Base-by-base conservation (phyloP, 306 rosid genomes). In the Vigna unguiculata region DNA sequence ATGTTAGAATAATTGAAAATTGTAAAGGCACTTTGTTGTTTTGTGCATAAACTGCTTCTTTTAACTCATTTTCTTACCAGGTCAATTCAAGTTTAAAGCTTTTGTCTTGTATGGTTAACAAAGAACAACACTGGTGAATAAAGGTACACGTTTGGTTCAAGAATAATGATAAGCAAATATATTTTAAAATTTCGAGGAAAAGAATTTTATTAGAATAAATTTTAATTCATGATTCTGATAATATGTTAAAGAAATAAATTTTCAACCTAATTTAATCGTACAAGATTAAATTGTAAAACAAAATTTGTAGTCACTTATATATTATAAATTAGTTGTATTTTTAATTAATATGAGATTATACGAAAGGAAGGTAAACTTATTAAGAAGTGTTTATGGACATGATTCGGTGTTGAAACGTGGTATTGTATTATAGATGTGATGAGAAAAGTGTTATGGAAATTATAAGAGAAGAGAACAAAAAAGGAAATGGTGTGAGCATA, bases 401-500 rank as follows among this genome's bases (percentile, higher is more conserved):
- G 49, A 43, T 13, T 11, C 9, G 21, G 20, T 43, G 45, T 40
- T 55, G 15, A 41, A 54, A 5, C 17, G 10, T 32, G 3, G 13
- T 9, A 9, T 40, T 40, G 15, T 38, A 38, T 16, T 32, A 17
- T 53, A 14, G 43, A 45, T 54, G 71, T 12, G 7, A 74, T 67
- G 78, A 60, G 53, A 76, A 76, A 74, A 75, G n/a, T 15, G 15
- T 14, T 30, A 60, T 75, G 41, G 46, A 19, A 20, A 74, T 58
- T 13, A 64, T 32, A 61, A 21, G 69, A 81, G 46, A 60, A 75
- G 64, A 75, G 55, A 75, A 60, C 28, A 40, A 43, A 69, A 82
- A 53, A 53, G 12, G 13, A 40, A 54, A 76, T 13, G 85, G 28
- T 28, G 78, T 7, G 55, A 58, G 53, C 30, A 3, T 15, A 54